phyloP scores from a whole-genome alignment of 805 yeast species.

The Phaffomyces thermotolerans region DNA sequence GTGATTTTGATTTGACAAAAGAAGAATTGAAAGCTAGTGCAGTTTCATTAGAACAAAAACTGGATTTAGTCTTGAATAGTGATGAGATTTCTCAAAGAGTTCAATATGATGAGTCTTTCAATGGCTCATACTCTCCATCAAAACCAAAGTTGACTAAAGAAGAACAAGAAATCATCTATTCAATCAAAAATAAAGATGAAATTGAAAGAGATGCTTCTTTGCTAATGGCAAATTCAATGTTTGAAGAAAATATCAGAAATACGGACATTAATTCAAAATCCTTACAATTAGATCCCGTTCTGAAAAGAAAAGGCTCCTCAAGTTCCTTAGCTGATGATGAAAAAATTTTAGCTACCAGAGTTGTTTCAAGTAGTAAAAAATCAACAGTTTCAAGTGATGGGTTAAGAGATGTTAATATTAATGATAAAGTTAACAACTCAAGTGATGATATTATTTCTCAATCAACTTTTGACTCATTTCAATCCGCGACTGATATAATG shows the following conservation, averaged over 20 bases:
- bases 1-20: conserved; percentile 23
- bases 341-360: conserved; percentile 13
- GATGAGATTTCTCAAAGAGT: conserved; percentile 18
- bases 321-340: conserved; percentile 22
- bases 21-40: conserved; percentile 21
- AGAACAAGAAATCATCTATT: conserved; percentile 20
- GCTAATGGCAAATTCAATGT: conserved; percentile 26
- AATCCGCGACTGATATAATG: conserved; percentile 18
- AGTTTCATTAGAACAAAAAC: conserved; percentile 36
- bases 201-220: conserved; percentile 22
- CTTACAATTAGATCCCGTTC: conserved; percentile 20
- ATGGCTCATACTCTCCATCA: conserved; percentile 19
- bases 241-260: conserved; percentile 29
- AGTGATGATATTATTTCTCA: conserved; percentile 12
- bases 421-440: not conserved
- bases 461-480: conserved; percentile 17
- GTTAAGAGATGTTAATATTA: conserved; percentile 9
- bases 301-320: conserved; percentile 23
- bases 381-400: conserved; percentile 16
- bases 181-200: conserved; percentile 16
- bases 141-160: conserved; percentile 16
- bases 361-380: conserved; percentile 7
- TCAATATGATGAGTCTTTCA: conserved; percentile 18
- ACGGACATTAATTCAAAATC: conserved; percentile 16
- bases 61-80: conserved; percentile 32